phyloP scores from a whole-genome alignment of 176 grass and related monocot species.

The Phoenix roebelenii region DNA sequence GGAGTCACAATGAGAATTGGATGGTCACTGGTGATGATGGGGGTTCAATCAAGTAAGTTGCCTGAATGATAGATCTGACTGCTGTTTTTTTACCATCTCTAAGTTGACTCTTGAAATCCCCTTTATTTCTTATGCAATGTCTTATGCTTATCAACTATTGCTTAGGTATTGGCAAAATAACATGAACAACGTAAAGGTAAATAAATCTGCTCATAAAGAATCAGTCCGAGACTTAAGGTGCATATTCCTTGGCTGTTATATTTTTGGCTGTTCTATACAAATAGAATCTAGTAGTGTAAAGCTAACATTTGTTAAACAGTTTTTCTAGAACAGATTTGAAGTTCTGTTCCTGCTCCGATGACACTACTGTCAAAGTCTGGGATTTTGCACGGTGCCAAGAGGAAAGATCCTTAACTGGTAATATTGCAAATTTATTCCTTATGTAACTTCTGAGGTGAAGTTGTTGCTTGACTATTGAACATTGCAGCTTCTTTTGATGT shows the following conservation, averaged over 20 bases:
- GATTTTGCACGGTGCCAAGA: slow-evolving; percentile 99
- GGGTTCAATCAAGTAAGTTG: slow-evolving; percentile 83
- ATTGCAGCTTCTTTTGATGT: too few species aligned
- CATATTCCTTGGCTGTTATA: slow-evolving; percentile 1
- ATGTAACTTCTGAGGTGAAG: too few species aligned
- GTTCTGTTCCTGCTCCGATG: slow-evolving; percentile 98
- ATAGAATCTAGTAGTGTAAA: slow-evolving; percentile 6
- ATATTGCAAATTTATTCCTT: slow-evolving; percentile 48
- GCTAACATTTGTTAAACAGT: slow-evolving; percentile 35
- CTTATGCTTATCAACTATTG: slow-evolving; percentile 8
- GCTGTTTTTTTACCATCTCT: too few species aligned
- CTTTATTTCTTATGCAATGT: background rate
- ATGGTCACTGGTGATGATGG: slow-evolving; percentile 98
- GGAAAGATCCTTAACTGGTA: slow-evolving; percentile 97
- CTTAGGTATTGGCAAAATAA: slow-evolving; percentile 98
- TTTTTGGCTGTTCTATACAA: slow-evolving; percentile 19
- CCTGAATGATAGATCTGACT: background rate
- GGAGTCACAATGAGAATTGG: slow-evolving; percentile 99
- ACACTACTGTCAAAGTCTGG: slow-evolving; percentile 97
- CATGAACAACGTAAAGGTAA: slow-evolving; percentile 98
- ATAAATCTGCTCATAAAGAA: slow-evolving; percentile 97
- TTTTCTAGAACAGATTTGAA: slow-evolving; percentile 97
- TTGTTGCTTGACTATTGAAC: too few species aligned
- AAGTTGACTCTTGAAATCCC: too few species aligned
- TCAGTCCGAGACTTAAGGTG: slow-evolving; percentile 94